phyloP scores from a whole-genome alignment of 2,329 filamentous ascomycete species.

The Rosellinia necatrix region DNA sequence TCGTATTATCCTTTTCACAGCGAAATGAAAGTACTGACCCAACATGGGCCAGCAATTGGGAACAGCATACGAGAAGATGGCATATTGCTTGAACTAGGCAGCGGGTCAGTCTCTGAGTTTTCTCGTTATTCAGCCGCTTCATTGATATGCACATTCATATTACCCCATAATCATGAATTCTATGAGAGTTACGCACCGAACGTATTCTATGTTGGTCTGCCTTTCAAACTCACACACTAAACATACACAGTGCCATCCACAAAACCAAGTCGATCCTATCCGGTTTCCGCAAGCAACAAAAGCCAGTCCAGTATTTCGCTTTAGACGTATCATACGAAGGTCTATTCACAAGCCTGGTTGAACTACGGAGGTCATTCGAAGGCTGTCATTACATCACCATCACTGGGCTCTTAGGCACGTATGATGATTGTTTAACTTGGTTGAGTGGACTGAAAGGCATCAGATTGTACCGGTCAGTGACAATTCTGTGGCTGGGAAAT shows the following conservation, averaged over 20 bases:
- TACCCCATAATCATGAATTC: no score
- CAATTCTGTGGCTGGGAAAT: slow-evolving; percentile 17
- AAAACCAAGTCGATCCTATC: slow-evolving; percentile 16
- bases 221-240: background rate
- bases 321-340: slow-evolving; percentile 8
- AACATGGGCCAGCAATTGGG: slow-evolving; percentile 1
- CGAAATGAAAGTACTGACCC: background rate
- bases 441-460: background rate
- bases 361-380: slow-evolving; percentile 2
- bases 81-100: slow-evolving; percentile 10
- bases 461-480: slow-evolving; percentile 1
- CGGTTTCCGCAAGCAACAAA: slow-evolving; percentile 6
- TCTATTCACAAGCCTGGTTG: background rate
- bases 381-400: slow-evolving; percentile 7
- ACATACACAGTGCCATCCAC: slow-evolving; percentile 2
- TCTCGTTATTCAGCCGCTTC: no score
- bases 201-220: no score
- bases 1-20: slow-evolving; percentile 17
- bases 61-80: background rate
- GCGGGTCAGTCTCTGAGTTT: slow-evolving; percentile 3
- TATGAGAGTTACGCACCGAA: no score
- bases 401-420: slow-evolving; percentile 18
- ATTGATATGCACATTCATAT: no score
- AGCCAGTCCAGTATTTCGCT: slow-evolving; percentile 11
- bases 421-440: slow-evolving; percentile 19